These are phyloP conservation scores for Phaeosphaeriaceae sp. DNA, from an alignment of 2,329 filamentous ascomycete species.

Conservation along the genomic window DNA sequence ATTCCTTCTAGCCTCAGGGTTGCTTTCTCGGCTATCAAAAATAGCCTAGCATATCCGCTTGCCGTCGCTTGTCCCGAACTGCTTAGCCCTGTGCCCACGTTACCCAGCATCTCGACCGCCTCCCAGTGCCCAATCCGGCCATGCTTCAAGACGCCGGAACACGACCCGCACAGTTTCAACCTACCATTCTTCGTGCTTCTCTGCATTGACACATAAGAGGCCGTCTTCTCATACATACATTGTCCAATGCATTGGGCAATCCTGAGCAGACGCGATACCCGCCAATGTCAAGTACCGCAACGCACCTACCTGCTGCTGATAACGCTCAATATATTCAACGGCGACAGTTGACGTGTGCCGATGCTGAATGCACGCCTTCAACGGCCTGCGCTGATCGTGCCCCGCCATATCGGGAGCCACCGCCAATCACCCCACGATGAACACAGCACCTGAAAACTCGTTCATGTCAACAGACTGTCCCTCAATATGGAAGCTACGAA, in stretches of 20 bases:
- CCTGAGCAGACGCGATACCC: no score
- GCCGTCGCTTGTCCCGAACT: not conserved
- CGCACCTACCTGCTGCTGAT: not conserved
- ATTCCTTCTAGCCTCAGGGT: not conserved
- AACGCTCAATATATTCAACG: not conserved
- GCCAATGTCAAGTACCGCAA: not conserved
- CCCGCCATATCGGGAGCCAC: not conserved
- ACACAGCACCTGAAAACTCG: conserved; percentile 20
- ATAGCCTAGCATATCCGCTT: not conserved
- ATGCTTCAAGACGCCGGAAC: not conserved
- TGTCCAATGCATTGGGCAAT: no score
- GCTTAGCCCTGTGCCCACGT: not conserved
- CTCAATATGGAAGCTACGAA: not conserved
- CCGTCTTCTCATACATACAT: no score
- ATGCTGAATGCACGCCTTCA: conserved; percentile 7
- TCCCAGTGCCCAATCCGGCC: not conserved
- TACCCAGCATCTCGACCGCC: not conserved
- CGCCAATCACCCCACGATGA: conserved; percentile 1
- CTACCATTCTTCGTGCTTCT: not conserved
- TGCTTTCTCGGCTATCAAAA: not conserved
- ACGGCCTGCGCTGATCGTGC: not conserved
- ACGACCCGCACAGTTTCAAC: not conserved
- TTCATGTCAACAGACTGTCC: conserved; percentile 25
- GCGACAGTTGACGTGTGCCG: conserved; percentile 6
- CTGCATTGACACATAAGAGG: not conserved